Conservation (phyloP, 2,329 filamentous ascomycete species). For the Nannizziopsis barbatae region DNA sequence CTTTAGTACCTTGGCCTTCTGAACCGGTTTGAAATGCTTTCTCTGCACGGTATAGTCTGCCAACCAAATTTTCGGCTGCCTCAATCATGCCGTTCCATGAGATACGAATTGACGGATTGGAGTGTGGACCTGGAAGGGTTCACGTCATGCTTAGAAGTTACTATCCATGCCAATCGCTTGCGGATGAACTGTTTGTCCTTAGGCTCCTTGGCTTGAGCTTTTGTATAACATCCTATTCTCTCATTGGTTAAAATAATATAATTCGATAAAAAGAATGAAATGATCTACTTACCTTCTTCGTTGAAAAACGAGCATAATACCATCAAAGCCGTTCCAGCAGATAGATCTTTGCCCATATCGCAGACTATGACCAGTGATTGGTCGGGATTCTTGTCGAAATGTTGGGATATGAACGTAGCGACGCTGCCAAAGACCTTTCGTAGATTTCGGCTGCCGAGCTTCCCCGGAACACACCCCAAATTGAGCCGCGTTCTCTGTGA, state of each 20-base stretch:
- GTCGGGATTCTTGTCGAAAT: slow-evolving; percentile 23
- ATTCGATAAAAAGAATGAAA: background rate
- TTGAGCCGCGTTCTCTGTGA: slow-evolving; percentile 31
- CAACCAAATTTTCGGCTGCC: background rate
- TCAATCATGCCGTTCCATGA: slow-evolving; percentile 48
- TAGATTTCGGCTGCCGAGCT: slow-evolving; percentile 74
- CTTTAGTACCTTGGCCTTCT: slow-evolving; percentile 10
- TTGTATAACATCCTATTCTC: slow-evolving; percentile 25
- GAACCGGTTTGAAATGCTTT: background rate
- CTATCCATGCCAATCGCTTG: slow-evolving; percentile 67
- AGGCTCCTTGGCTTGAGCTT: slow-evolving; percentile 19
- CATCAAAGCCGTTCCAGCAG: slow-evolving; percentile 65
- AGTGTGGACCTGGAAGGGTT: slow-evolving; percentile 78
- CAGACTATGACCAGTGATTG: slow-evolving; percentile 52
- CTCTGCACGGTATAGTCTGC: background rate
- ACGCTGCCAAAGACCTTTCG: slow-evolving; percentile 57
- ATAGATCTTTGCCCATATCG: slow-evolving; percentile 66
- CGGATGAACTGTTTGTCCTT: slow-evolving; percentile 70
- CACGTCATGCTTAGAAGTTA: slow-evolving; percentile 62
- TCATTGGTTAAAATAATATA: background rate
- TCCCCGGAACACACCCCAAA: slow-evolving; percentile 58
- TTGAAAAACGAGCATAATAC: slow-evolving; percentile 63
- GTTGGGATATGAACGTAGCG: slow-evolving; percentile 42
- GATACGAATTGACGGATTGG: slow-evolving; percentile 81
- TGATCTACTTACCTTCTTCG: slow-evolving; percentile 44